A percentile compares a stretch with the other conserved stretches of the same genome.
These are phyloP conservation scores for Diaporthe destruens DNA, from an alignment of 2,329 filamentous ascomycete species.

Conservation along the genomic window DNA sequence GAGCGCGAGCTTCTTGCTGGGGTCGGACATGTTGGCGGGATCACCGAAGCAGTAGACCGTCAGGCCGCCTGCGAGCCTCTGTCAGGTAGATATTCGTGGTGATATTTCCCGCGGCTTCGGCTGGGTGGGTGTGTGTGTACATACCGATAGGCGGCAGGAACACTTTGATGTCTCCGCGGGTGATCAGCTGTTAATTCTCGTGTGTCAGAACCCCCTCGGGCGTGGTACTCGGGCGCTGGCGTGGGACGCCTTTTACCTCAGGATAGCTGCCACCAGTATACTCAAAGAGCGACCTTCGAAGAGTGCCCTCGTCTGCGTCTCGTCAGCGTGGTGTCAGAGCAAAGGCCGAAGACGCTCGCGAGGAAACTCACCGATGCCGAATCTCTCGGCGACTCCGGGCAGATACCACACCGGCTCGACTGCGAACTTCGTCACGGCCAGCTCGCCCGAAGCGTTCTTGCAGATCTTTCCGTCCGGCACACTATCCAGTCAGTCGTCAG, in stretches of 20 bases:
- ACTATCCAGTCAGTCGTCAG: conserved; percentile 50
- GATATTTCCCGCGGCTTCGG: background rate
- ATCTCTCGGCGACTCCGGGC: conserved; percentile 89
- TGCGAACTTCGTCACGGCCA: conserved; percentile 95
- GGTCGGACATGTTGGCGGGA: conserved; percentile 92
- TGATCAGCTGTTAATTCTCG: conserved; percentile 74
- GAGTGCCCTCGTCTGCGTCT: conserved; percentile 79
- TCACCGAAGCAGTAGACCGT: conserved; percentile 99
- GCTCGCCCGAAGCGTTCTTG: conserved; percentile 85
- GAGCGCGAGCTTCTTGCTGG: conserved; percentile 82
- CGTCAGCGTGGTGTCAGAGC: conserved; percentile 46
- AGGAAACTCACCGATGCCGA: conserved; percentile 78
- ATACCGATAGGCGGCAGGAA: conserved; percentile 92
- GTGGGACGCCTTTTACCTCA: conserved; percentile 64
- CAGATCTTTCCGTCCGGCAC: conserved; percentile 89
- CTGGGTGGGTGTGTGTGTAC: background rate
- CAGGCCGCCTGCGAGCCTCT: conserved; percentile 71
- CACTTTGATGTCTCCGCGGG: conserved; percentile 91
- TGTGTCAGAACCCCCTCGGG: conserved; percentile 35
- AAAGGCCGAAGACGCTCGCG: conserved; percentile 26
- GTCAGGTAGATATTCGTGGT: conserved; percentile 43
- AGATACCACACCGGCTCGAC: conserved; percentile 95
- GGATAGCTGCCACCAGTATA: conserved; percentile 97
- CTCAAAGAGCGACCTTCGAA: conserved; percentile 91
- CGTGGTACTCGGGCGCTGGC: conserved; percentile 19